Conservation (phyloP, 1,284 basidiomycete genomes). For the Volvariella volvacea region DNA sequence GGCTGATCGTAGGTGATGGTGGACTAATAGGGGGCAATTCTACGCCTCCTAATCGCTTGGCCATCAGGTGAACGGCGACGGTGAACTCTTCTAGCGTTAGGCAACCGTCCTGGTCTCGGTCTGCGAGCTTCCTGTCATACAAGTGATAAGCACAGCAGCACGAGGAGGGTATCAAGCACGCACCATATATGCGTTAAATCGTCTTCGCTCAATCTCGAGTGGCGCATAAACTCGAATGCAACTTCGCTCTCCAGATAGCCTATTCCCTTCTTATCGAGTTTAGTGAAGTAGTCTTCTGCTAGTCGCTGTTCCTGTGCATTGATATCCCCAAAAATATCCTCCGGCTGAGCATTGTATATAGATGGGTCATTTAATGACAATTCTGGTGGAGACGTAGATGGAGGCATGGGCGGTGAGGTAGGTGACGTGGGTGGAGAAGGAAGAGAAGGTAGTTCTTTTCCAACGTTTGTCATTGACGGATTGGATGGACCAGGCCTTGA, state of each 20-base stretch:
- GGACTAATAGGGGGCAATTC: constrained; percentile 7
- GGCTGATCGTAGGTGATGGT: constrained; percentile 2
- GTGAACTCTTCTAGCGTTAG: constrained; percentile 90
- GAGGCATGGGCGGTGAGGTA: constrained; percentile 1
- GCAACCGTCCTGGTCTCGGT: constrained; percentile 79
- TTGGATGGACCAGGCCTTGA: no score
- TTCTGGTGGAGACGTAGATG: not conserved
- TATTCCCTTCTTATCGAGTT: constrained; percentile 16
- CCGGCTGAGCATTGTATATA: no score
- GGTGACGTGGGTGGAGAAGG: constrained; percentile 6
- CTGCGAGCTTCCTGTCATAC: constrained; percentile 74
- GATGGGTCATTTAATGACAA: not conserved
- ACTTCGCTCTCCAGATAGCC: constrained; percentile 23
- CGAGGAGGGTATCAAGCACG: constrained; percentile 8
- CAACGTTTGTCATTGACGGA: no score
- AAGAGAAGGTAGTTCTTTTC: not conserved
- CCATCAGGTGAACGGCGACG: constrained; percentile 90
- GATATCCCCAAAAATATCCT: no score
- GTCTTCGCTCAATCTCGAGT: constrained; percentile 15
- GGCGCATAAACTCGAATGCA: constrained; percentile 20
- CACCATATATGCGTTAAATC: constrained; percentile 28
- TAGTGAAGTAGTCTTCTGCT: constrained; percentile 19
- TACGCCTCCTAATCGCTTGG: constrained; percentile 67
- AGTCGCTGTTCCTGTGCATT: constrained; percentile 14
- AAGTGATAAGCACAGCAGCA: not conserved